Conservation (phyloP, 2,329 filamentous ascomycete genomes). For the Leptographium lundbergii region DNA sequence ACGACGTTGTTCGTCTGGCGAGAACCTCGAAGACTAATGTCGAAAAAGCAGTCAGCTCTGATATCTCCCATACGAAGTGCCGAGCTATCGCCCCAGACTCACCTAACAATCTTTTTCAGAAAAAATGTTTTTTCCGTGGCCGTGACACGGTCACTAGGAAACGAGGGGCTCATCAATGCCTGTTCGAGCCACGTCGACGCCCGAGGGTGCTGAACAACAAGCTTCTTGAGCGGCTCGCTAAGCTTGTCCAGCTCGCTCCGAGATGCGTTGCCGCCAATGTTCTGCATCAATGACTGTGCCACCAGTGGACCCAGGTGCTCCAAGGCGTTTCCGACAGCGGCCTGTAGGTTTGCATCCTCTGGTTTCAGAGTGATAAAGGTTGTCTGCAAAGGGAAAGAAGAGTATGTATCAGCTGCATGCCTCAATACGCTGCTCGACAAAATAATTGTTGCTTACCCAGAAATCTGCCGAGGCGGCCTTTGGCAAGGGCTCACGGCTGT, state of each 20-base stretch:
- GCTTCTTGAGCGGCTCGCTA: constrained; percentile 57
- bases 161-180: constrained; percentile 41
- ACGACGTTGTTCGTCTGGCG: constrained; percentile 54
- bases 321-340: constrained; percentile 36
- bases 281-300: constrained; percentile 46
- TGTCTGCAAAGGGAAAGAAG: constrained; percentile 23
- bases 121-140: constrained; percentile 49
- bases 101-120: constrained; percentile 53
- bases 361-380: constrained; percentile 37
- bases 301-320: constrained; percentile 48
- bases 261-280: constrained; percentile 55
- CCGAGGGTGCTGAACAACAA: constrained; percentile 42
- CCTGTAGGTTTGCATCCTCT: constrained; percentile 27
- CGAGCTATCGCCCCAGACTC: constrained; percentile 15
- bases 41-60: background rate
- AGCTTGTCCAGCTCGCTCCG: constrained; percentile 62
- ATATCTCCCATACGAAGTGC: background rate
- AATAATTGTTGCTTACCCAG: constrained; percentile 43
- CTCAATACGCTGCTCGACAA: background rate
- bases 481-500: constrained; percentile 59
- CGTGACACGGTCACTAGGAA: constrained; percentile 47
- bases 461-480: constrained; percentile 64
- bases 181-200: constrained; percentile 51
- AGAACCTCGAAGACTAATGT: constrained; percentile 48
- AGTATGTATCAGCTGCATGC: background rate